These are phyloP conservation scores for Aspergillus alliaceus DNA, from an alignment of 2,329 filamentous ascomycete genomes.

Conservation along the genomic window DNA sequence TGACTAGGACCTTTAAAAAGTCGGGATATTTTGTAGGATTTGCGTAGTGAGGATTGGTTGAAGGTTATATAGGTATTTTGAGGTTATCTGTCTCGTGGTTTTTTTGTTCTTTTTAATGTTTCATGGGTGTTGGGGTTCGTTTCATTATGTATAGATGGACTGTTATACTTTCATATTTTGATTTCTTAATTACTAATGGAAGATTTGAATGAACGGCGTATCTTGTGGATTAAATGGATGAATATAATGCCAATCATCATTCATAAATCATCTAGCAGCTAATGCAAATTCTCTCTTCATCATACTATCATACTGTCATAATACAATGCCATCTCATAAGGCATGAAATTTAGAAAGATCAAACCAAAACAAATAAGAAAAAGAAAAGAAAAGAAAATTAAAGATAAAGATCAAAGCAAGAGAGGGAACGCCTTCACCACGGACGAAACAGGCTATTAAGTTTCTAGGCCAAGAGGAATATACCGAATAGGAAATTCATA, in stretches of 20 bases:
- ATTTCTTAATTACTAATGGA: no score
- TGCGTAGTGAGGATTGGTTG: no score
- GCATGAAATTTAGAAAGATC: neutral
- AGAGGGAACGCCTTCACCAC: neutral
- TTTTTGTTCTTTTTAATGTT: no score
- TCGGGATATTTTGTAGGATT: no score
- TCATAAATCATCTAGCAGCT: conserved; percentile 17
- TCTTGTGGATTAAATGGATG: no score
- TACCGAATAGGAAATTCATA: conserved; percentile 2
- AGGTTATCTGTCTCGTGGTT: no score
- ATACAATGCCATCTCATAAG: conserved; percentile 6
- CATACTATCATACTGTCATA: conserved; percentile 13
- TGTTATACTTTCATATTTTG: no score
- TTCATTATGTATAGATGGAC: no score
- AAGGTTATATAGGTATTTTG: no score
- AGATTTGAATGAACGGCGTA: no score
- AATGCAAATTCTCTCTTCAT: neutral
- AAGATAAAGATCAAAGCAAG: neutral
- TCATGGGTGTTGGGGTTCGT: no score
- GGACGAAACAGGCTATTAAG: neutral
- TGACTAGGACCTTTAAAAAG: no score
- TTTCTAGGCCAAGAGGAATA: neutral
- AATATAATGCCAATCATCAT: conserved; percentile 6
- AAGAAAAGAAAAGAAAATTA: neutral
- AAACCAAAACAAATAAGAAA: neutral